Evolutionary conservation across 1,284 basidiomycete species (phyloP).

Genomic region (Vanrija humicola): DNA sequence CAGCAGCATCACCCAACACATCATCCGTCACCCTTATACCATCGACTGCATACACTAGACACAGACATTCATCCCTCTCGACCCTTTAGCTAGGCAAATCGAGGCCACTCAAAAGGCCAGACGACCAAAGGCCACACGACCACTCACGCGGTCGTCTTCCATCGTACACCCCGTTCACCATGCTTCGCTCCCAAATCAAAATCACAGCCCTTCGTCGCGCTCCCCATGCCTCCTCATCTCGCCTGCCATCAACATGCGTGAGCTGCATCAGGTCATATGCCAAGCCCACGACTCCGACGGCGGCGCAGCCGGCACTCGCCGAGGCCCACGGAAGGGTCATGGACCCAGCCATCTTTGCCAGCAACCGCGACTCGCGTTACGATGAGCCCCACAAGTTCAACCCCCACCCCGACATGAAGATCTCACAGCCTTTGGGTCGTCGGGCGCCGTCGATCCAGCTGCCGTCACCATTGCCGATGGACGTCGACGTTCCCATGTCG

Average conservation of each 20-base stretch:
- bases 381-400: slow-evolving; percentile 11
- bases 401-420: background rate
- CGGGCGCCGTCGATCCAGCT: slow-evolving; percentile 2
- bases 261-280: slow-evolving; percentile 1
- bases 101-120: no score
- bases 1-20: no score
- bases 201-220: slow-evolving; percentile 2
- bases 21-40: no score
- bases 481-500: slow-evolving; percentile 14
- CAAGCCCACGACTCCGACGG: slow-evolving; percentile 4
- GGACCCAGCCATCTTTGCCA: no score
- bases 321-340: no score
- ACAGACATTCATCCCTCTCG: no score
- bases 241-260: background rate
- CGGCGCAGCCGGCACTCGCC: slow-evolving; percentile 3
- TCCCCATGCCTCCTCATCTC: background rate
- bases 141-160: no score
- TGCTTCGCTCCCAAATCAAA: slow-evolving; percentile 17
- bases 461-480: slow-evolving; percentile 30
- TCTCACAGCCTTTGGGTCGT: no score
- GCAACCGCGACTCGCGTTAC: no score
- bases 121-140: no score
- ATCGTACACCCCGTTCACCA: background rate
- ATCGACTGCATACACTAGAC: no score
- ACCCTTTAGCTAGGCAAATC: no score